Base-by-base conservation (phyloP, 768 basidiomycete genomes). In the Cystobasidium tubakii region DNA sequence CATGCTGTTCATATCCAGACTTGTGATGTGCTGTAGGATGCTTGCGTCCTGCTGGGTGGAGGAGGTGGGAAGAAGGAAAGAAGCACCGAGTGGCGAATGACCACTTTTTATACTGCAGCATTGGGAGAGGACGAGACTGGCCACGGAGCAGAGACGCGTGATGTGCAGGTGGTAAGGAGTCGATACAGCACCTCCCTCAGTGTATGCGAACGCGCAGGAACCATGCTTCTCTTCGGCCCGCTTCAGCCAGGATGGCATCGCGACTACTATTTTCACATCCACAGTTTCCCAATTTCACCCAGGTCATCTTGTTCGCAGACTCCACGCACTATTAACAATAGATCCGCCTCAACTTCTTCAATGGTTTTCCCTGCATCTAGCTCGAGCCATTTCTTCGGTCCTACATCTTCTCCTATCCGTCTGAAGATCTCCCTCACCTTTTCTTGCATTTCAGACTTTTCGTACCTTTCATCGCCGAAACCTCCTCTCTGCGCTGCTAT, bases 401-500 rank as follows among this genome's bases (percentile, higher is more conserved):
- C 69, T n/a, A 71, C 44, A 19, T 57, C 55, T 19, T 60, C 23
- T 9, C 54, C 69, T 7, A 71, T 71, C 55, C 34, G 2, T 36
- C 33, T 29, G 36, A 92, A 92, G 0, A 86, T 81, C 29, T 82
- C 81, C 36, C 88, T 81, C 31, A 92, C 91, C 50, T 84, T 83
- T 53, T 79, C 81, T 80, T 93, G 91, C 82, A 91, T 84, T 72
- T 89, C 89, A 74, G 86, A 85, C 77, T 85, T 88, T 83, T 96
- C 80, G 74, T 80, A 80, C 10, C 78, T 75, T 67, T 80, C 80
- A 0, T 74, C 50, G 9, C 79, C 80, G 66, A 74, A 79, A 39
- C 79, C 80, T 9, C 78, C 78, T 17, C 95, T 86, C 54, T 81
- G 78, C 46, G 84, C 84, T 0, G 92, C 90, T 15, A 84, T 82